Evolutionary conservation across 2,329 filamentous ascomycete species (phyloP).

Genomic region (Sarocladium kiliense): DNA sequence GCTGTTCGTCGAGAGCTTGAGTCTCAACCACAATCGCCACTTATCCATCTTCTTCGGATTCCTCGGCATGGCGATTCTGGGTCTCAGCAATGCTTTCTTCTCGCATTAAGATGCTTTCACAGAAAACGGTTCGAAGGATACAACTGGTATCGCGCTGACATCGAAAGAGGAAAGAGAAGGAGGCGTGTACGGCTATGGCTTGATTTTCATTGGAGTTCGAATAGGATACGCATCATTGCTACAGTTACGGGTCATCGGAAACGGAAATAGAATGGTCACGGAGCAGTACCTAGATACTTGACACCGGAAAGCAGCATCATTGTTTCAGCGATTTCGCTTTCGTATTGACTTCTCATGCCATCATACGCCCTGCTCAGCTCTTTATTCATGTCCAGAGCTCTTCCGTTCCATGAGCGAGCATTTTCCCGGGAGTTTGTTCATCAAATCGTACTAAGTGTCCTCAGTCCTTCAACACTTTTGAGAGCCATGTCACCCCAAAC

Average conservation of each 20-base stretch:
- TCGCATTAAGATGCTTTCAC: not conserved
- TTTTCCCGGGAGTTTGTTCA: not conserved
- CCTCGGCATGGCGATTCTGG: slow-evolving; percentile 81
- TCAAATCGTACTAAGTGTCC: not conserved
- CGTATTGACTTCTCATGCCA: too few species aligned
- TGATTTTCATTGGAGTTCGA: not conserved
- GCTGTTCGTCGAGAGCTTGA: slow-evolving; percentile 80
- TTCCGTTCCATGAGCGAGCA: too few species aligned
- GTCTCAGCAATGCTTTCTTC: slow-evolving; percentile 77
- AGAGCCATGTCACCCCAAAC: not conserved
- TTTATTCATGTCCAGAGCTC: too few species aligned
- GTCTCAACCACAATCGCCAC: slow-evolving; percentile 72
- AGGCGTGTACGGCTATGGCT: too few species aligned
- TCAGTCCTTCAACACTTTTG: not conserved
- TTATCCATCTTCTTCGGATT: slow-evolving; percentile 78
- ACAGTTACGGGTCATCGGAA: not conserved
- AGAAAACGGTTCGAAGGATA: too few species aligned
- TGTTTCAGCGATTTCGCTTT: too few species aligned
- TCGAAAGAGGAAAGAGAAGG: too few species aligned
- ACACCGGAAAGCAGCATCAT: not conserved
- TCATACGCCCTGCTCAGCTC: too few species aligned
- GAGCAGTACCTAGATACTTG: not conserved
- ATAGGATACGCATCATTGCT: not conserved
- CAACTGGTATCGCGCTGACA: too few species aligned
- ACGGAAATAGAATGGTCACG: not conserved